Percentiles rank a stretch among this genome's conserved stretches.
These are phyloP conservation scores for Scedosporium dehoogii DNA, from an alignment of 2,329 filamentous ascomycete species.

Conservation along the genomic window DNA sequence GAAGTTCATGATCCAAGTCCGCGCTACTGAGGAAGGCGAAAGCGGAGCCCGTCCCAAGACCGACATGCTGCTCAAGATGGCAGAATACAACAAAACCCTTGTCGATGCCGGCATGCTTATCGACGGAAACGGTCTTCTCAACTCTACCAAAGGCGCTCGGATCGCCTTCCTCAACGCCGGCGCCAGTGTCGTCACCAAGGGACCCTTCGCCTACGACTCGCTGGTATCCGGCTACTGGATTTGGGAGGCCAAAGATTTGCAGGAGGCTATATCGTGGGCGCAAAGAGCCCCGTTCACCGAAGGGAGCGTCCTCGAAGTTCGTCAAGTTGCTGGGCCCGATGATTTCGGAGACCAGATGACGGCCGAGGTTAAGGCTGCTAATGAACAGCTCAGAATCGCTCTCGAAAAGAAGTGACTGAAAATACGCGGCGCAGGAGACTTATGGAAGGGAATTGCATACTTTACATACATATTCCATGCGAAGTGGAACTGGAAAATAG, in stretches of 20 bases:
- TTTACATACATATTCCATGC: no score
- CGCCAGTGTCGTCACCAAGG: neutral
- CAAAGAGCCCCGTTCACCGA: neutral
- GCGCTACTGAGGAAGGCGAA: neutral
- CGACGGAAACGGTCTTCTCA: neutral
- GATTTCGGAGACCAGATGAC: neutral
- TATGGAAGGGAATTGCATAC: no score
- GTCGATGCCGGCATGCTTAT: neutral
- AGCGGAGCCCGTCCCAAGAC: neutral
- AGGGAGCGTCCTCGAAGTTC: neutral
- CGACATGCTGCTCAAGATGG: neutral
- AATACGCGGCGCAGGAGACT: no score
- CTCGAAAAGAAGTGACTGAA: no score
- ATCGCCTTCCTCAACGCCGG: neutral
- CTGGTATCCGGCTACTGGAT: neutral
- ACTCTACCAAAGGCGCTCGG: neutral
- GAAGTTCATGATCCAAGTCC: neutral
- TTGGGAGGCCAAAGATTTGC: neutral
- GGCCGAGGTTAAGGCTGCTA: neutral
- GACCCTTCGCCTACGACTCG: neutral
- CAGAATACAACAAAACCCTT: neutral
- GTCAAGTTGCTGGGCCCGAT: neutral
- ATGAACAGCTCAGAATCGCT: neutral
- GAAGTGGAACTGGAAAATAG: no score
- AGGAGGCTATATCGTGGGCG: neutral